These are phyloP conservation scores for Alternaria rosae DNA, from an alignment of 2,329 filamentous ascomycete species.

Conservation along the genomic window DNA sequence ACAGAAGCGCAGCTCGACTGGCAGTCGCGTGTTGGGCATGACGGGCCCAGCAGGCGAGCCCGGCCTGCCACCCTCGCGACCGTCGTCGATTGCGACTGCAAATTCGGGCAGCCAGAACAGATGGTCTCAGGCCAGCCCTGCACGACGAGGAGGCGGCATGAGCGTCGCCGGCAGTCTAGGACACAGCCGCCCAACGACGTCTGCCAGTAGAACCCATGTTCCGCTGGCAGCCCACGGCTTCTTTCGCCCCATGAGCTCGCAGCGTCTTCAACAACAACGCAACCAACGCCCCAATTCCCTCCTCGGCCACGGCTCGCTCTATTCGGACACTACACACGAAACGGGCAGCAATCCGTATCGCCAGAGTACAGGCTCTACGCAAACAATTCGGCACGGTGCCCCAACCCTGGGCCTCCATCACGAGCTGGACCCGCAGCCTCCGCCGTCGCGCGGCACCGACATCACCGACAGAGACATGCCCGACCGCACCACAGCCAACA, in stretches of 20 bases:
- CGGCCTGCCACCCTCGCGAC: conserved; percentile 57
- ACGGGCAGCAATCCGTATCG: conserved; percentile 45
- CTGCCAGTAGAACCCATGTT: conserved; percentile 84
- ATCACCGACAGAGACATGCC: conserved; percentile 76
- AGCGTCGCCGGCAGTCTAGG: conserved; percentile 56
- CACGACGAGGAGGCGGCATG: conserved; percentile 60
- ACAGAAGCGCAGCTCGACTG: conserved; percentile 44
- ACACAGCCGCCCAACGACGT: conserved; percentile 64
- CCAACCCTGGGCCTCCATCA: conserved; percentile 44
- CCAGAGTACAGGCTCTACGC: conserved; percentile 49
- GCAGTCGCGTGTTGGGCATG: conserved; percentile 47
- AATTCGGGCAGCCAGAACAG: conserved; percentile 52
- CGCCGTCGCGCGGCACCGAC: conserved; percentile 80
- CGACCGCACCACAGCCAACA: conserved; percentile 75
- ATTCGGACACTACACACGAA: conserved; percentile 42
- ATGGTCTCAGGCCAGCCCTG: conserved; percentile 64
- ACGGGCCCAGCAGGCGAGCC: conserved; percentile 58
- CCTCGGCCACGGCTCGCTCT: conserved; percentile 44
- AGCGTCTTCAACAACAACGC: conserved; percentile 89
- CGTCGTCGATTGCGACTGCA: conserved; percentile 52
- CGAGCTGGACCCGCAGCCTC: conserved; percentile 50
- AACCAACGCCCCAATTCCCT: conserved; percentile 61
- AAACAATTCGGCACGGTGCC: conserved; percentile 36
- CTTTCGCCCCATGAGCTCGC: conserved; percentile 95
- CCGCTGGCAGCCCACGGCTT: conserved; percentile 90